Base-by-base conservation (phyloP, 2,329 filamentous ascomycete genomes). In the Ophiocordyceps robertsii region DNA sequence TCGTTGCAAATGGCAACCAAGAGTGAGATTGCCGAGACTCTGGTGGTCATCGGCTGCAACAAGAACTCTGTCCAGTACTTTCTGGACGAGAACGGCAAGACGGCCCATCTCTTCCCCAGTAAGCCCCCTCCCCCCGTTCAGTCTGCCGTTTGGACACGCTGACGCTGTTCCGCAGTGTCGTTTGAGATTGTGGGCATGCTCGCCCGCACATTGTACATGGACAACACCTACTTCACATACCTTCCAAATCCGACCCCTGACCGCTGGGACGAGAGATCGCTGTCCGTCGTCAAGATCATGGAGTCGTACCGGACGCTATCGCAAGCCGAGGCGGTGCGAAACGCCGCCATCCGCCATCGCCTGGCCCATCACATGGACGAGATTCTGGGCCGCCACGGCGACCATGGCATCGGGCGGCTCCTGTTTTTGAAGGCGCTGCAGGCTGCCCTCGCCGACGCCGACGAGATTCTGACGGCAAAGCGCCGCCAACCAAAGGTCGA, bases 171-270 rank as follows among this genome's bases (percentile, higher is more conserved):
- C 11, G 3, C 12, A 75, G 73, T 78, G 1, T 65, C 70, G 0
- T 77, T 77, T 40, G 74, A 78, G 50, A 63, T 78, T 0, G 53
- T 75, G 3, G 74, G 72, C n/a, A 77, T 78, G 73, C 56, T 77
- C 1, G 65, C 66, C 37, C 63, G 64, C 24, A 66, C 64, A 0
- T 59, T 75, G 19, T 69, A 74, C 41, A 67, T 75, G 19, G 58
- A 60, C 6, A 56, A 68, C 38, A 73, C 62, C 39, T 63, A 60
- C 44, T 77, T 71, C 46, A 70, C 70, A 2, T 67, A 69, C 53
- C 60, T 78, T 1, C 74, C 74, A 0, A 78, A 78, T 46, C 74
- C 74, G 0, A 77, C 73, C 0, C 60, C 64, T 2, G 69, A 71
- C 42, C 57, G 56, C n/a, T 77, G 72, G 73, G 66, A 75, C 44